Base-by-base conservation (phyloP, 371 early-diverging fungal genomes). In the Encephalitozoon romaleae region DNA sequence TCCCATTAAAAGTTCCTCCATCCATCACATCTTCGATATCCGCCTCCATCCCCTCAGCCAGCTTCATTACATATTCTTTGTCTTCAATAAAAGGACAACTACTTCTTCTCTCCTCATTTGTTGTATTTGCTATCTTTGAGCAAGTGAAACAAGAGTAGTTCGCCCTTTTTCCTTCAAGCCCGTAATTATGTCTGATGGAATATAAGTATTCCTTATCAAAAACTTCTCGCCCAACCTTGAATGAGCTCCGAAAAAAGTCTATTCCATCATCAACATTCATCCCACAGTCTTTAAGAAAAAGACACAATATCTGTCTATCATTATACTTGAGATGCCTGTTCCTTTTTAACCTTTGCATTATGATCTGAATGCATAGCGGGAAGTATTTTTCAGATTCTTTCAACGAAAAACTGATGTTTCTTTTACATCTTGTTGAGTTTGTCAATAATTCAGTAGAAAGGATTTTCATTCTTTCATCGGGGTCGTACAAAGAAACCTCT, bases 101-200 rank as follows among this genome's bases (percentile, higher is more conserved):
- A 39, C 34, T 38, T 38, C 4, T 52, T 28, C 41, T 54, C 30
- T 30, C 15, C 23, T 75, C 70, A 42, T 87, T 87, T 54, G 89
- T 88, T 47, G 85, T 77, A 38, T 86, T 87, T 77, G 94, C 94
- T 82, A 98, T 92, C 73, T 91, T 92, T 64, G 86, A 82, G 84
- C 98, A 98, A 87, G 88, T 89, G 84, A 89, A 94, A 1, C 95
- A 91, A 9, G 87, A 85, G 84, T 95, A 98, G 80, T 94, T 89
- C 9, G 88, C 88, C 15, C 95, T 90, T 64, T 90, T 91, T 28
- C 99, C 99, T 84, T 97, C 98, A 78, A 90, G 79, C 65, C 99
- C 99, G 85, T 97, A 99, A 81, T 90, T 93, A 87, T 95, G 94
- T 39, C 96, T 88, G 70, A 98, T 89, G 78, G 91, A 91, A 86